Base-by-base conservation (phyloP, 108 stramenopile species). In the Aurantiochytrium sp. region DNA sequence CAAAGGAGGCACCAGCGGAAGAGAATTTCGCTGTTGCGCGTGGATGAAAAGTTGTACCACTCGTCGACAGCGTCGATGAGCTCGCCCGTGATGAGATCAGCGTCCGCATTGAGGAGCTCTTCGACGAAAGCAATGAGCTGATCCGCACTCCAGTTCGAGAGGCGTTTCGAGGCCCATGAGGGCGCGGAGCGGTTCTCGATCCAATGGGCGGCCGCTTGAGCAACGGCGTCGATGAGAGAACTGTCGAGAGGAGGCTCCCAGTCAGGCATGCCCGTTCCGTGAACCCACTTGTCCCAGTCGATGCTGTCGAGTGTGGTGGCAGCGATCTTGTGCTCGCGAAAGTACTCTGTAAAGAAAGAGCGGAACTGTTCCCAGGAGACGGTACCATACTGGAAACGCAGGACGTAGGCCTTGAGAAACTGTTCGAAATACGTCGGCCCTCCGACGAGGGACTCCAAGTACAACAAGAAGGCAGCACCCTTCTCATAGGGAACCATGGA, bases 1-100 rank as follows among this genome's bases (percentile, higher is more conserved):
- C 97, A 95, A 58, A 99, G 89, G 83, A 94, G 90, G 89, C 96
- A 96, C 92, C 96, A 99, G 58, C 97, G 95, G 92, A 95, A 97
- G 35, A 97, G 89, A 45, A 98, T 90, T 91, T 99, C 98, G 12
- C 96, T 89, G 90, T 83, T 83, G 45, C 76, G 76, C n/a, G 76
- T 83, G 8, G 45, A 53, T 43, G 76, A 83, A 53, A 83, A 83
- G 51, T 83, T 53, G 76, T 83, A 83, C 76, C 76, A 53, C 51
- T 8, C 6, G 76, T 83, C 76, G 25, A 83, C 51, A 12, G 45
- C 51, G 28, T 83, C 76, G 51, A 83, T 83, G 45, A 83, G 49
- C 76, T 83, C 76, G 76, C 43, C 28, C 10, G 76, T 83, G 25
- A 53, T 83, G 76, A 47, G 49, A 14, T 53, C 51, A 3, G 45